These are phyloP conservation scores for Lactarius pseudohatsudake DNA, from an alignment of 768 basidiomycete genomes.

Conservation along the genomic window DNA sequence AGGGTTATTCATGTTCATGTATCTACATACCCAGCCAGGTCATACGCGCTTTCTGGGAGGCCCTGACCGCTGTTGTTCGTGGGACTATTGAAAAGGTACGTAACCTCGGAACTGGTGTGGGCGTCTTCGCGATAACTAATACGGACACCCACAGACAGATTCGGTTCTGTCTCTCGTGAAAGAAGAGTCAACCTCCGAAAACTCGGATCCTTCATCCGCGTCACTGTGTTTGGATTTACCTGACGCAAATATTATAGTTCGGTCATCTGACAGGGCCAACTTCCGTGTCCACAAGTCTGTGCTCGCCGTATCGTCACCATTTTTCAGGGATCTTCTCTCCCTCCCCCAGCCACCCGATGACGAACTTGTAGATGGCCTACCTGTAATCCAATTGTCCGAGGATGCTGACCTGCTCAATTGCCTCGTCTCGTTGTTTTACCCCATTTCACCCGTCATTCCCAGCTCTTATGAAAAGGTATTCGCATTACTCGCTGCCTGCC, in stretches of 20 bases:
- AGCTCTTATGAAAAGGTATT: no score
- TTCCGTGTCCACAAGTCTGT: no score
- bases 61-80: neutral
- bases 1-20: neutral
- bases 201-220: neutral
- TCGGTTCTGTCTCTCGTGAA: neutral
- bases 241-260: neutral
- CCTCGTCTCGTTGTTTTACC: no score
- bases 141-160: neutral
- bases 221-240: neutral
- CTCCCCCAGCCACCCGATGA: no score
- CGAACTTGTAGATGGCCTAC: no score
- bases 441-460: no score
- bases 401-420: no score
- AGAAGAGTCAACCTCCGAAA: neutral
- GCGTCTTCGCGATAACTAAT: neutral
- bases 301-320: constrained; percentile 1
- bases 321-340: neutral
- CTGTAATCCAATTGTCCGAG: no score
- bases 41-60: neutral
- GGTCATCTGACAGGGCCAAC: neutral
- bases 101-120: neutral
- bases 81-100: neutral
- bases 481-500: no score
- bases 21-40: neutral